Percentiles rank a stretch among this genome's conserved stretches.
phyloP scores from a whole-genome alignment of 768 basidiomycete species.

The Collybia sp. region DNA sequence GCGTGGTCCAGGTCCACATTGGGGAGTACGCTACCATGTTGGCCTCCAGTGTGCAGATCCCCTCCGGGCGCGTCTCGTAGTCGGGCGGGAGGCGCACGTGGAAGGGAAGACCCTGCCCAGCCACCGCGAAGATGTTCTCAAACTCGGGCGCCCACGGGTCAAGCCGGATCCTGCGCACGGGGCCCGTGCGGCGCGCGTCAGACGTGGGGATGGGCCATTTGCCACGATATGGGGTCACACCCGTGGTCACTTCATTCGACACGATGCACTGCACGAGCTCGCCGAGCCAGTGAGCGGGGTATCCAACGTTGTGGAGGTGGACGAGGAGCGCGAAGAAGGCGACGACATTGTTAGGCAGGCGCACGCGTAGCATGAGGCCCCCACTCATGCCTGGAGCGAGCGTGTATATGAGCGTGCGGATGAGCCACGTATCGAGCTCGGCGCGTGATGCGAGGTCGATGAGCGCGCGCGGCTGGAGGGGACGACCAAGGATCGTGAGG shows the following conservation, averaged over 20 bases:
- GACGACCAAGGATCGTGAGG: constrained; percentile 9
- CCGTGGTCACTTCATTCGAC: constrained; percentile 17
- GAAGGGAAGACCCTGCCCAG: constrained; percentile 15
- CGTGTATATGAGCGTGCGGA: constrained; percentile 24
- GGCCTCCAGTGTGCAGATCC: too few species aligned
- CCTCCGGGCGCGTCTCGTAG: too few species aligned
- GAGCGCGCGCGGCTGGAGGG: constrained; percentile 14
- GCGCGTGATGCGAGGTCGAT: constrained; percentile 14
- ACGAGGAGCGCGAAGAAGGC: constrained; percentile 26
- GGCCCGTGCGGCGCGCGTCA: constrained; percentile 13
- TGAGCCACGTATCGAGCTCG: constrained; percentile 27
- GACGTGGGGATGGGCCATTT: constrained; percentile 20
- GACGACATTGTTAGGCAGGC: constrained; percentile 27
- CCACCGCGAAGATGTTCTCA: constrained; percentile 17
- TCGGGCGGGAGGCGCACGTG: too few species aligned
- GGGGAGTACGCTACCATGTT: too few species aligned
- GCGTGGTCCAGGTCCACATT: too few species aligned
- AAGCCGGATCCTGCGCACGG: constrained; percentile 16
- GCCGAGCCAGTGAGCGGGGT: constrained; percentile 31
- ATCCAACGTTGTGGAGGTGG: constrained; percentile 26
- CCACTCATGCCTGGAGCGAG: constrained; percentile 19
- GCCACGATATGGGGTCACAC: constrained; percentile 19
- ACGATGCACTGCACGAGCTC: constrained; percentile 23
- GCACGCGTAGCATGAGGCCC: constrained; percentile 15
- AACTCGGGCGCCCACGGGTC: constrained; percentile 22